phyloP scores from a whole-genome alignment of 2,329 filamentous ascomycete genomes.

The Metarhizium rileyi region DNA sequence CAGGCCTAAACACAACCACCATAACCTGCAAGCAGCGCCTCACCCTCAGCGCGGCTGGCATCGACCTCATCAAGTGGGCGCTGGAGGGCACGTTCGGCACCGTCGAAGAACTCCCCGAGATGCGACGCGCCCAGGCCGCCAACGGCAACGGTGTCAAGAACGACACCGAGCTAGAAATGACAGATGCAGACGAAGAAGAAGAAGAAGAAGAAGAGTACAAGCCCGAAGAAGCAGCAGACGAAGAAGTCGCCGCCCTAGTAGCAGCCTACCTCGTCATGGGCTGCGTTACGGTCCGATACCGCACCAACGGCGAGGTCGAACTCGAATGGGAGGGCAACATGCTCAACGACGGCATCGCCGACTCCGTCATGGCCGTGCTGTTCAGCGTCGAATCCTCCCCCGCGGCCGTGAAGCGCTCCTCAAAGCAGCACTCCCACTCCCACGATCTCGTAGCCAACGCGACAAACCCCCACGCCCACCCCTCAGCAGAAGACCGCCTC shows the following conservation, averaged over 20 bases:
- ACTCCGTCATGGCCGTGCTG: conserved; percentile 87
- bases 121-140: conserved; percentile 25
- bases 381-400: conserved; percentile 89
- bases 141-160: conserved; percentile 28
- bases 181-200: conserved; percentile 27
- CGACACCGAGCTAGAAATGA: conserved; percentile 15
- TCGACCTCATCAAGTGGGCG: conserved; percentile 88
- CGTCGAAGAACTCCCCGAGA: conserved; percentile 59
- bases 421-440: conserved; percentile 19
- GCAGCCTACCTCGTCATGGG: conserved; percentile 73
- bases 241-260: conserved; percentile 47
- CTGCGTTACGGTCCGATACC: conserved; percentile 73
- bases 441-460: conserved; percentile 28
- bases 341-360: conserved; percentile 95
- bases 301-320: conserved; percentile 68
- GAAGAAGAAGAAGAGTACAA: conserved; percentile 20
- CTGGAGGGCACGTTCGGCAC: conserved; percentile 89
- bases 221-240: conserved; percentile 47
- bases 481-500: conserved; percentile 66
- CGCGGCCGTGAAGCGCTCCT: conserved; percentile 73
- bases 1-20: conserved; percentile 90
- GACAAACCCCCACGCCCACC: conserved; percentile 63
- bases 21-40: conserved; percentile 89
- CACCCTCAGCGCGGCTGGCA: conserved; percentile 75
- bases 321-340: conserved; percentile 97